phyloP scores from a whole-genome alignment of 129 eudicot species.

The Saposhnikovia divaricata region DNA sequence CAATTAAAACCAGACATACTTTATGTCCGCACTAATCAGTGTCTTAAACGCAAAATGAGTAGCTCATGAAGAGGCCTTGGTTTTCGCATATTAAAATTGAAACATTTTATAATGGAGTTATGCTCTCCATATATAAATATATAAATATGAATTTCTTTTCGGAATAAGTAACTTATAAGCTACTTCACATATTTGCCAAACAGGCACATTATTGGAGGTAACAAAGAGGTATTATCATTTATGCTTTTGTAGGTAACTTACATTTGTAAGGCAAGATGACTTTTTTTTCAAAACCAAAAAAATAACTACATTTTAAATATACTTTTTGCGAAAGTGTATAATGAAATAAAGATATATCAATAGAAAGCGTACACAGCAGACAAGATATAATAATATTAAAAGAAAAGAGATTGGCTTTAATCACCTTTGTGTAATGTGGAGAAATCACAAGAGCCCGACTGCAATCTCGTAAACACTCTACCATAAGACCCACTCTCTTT shows the following conservation, averaged over 20 bases:
- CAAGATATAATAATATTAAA: not conserved
- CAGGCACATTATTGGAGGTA: not conserved
- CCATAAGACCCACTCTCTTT: slow-evolving; percentile 59
- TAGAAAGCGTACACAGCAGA: not conserved
- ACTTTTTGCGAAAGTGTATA: not conserved
- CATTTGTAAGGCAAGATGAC: not conserved
- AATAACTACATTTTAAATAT: not conserved
- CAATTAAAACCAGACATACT: not conserved
- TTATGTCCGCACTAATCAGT: not conserved
- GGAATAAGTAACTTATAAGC: no score
- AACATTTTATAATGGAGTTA: not conserved
- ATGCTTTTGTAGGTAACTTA: not conserved
- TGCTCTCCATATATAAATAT: not conserved
- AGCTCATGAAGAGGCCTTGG: not conserved
- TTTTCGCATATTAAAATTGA: not conserved
- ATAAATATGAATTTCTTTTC: no score
- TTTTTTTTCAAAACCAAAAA: not conserved
- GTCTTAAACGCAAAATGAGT: not conserved
- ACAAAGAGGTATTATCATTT: not conserved
- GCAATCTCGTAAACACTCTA: slow-evolving; percentile 72
- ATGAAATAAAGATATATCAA: not conserved
- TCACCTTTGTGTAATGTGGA: slow-evolving; percentile 76
- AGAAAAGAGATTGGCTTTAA: slow-evolving; percentile 1
- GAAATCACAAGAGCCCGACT: slow-evolving; percentile 49
- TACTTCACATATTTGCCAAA: no score